These are phyloP conservation scores for Diaporthe caulivora DNA, from an alignment of 2,329 filamentous ascomycete genomes.

Conservation along the genomic window DNA sequence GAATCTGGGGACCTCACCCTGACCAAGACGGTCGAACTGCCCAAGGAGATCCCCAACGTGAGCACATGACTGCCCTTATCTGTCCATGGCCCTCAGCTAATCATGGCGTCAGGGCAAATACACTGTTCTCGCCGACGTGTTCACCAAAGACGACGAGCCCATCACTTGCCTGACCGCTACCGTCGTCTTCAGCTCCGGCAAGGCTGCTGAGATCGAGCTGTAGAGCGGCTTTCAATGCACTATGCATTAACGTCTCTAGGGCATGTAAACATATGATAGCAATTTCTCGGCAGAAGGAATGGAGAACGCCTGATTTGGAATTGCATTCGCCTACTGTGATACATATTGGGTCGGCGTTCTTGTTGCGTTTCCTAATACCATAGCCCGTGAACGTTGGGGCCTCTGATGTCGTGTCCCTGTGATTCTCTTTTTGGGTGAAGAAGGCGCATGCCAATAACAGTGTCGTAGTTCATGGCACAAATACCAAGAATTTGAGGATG, in stretches of 20 bases:
- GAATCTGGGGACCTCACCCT: slow-evolving; percentile 81
- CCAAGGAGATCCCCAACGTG: slow-evolving; percentile 89
- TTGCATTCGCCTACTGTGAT: slow-evolving; percentile 37
- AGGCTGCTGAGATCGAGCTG: slow-evolving; percentile 37
- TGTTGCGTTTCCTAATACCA: slow-evolving; percentile 34
- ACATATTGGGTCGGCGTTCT: slow-evolving; percentile 38
- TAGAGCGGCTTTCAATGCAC: neutral
- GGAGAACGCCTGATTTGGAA: slow-evolving; percentile 26
- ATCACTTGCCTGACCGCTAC: slow-evolving; percentile 90
- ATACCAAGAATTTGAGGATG: neutral
- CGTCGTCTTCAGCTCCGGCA: slow-evolving; percentile 68
- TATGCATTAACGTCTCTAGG: neutral
- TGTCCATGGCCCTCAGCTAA: slow-evolving; percentile 10
- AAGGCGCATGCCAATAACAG: slow-evolving; percentile 2
- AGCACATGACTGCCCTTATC: slow-evolving; percentile 50
- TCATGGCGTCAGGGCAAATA: slow-evolving; percentile 79
- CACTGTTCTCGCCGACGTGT: slow-evolving; percentile 88
- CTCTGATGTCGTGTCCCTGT: slow-evolving; percentile 14
- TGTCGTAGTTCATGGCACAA: neutral
- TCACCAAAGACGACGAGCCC: slow-evolving; percentile 76
- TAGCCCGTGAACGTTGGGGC: slow-evolving; percentile 3
- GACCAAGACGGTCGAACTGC: slow-evolving; percentile 86
- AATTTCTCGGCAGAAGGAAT: slow-evolving; percentile 15
- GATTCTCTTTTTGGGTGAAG: slow-evolving; percentile 13
- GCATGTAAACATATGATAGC: neutral